Evolutionary conservation across 441 rosid genomes (phyloP).

Genomic region (Capsella rubella): DNA sequence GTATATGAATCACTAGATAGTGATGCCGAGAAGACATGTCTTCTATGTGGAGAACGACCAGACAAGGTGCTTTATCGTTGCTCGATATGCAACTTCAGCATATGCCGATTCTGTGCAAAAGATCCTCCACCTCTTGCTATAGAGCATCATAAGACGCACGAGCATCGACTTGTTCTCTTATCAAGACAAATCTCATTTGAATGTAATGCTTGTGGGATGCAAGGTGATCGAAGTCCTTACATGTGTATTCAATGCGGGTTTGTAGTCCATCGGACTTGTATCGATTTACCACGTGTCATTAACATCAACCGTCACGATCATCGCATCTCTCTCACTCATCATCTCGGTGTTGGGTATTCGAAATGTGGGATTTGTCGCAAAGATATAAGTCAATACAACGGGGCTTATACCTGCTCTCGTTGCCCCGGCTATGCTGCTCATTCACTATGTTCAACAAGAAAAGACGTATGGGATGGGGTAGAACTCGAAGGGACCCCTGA

Average conservation of each 20-base stretch:
- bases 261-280: slow-evolving; percentile 29
- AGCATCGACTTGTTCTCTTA: slow-evolving; percentile 15
- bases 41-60: slow-evolving; percentile 12
- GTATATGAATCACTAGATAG: background rate
- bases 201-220: slow-evolving; percentile 50
- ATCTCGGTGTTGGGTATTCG: background rate
- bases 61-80: slow-evolving; percentile 2
- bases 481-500: slow-evolving; percentile 9
- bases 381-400: background rate
- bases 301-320: slow-evolving; percentile 34
- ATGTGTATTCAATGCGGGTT: slow-evolving; percentile 42
- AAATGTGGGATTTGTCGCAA: slow-evolving; percentile 21
- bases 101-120: slow-evolving; percentile 4
- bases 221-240: slow-evolving; percentile 56
- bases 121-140: slow-evolving; percentile 17
- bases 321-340: background rate
- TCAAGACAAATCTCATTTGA: slow-evolving; percentile 7
- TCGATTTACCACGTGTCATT: slow-evolving; percentile 23
- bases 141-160: slow-evolving; percentile 12
- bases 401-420: slow-evolving; percentile 4
- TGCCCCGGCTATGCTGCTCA: slow-evolving; percentile 26
- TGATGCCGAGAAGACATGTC: slow-evolving; percentile 4
- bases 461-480: slow-evolving; percentile 8
- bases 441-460: slow-evolving; percentile 25
- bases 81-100: slow-evolving; percentile 11